Evolutionary conservation across 2,329 filamentous ascomycete genomes (phyloP), one percentile per base, ranked within the genome.

Genomic region (Hirsutella thompsonii): DNA sequence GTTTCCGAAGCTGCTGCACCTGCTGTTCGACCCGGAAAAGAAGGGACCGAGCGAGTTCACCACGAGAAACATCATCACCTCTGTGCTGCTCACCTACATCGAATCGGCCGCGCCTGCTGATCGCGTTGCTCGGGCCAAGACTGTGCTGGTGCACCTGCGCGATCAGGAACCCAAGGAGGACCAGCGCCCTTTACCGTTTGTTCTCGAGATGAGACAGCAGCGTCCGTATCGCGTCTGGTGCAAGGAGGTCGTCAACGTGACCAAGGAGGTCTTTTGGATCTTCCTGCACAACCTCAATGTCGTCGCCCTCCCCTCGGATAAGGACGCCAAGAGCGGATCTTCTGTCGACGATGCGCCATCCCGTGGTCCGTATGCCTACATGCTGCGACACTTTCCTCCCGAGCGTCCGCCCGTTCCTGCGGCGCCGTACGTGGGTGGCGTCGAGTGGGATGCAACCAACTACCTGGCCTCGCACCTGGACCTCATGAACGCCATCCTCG

Each of bases 201-300:
- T 96, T 37, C 67, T 90, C 19, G 84, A 89, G 45, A 96, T 96
- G 79, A 82, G 84, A 51, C 79, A 81, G 29, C 77, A 87, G 38
- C 76, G 90, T 0, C 90, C 90, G 1, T 98, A 95, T 60, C 83
- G 87, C 28, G 76, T 94, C 3, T 98, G 90, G 90, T 87, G 82
- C 63, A 92, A 89, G 60, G 92, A 98, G 62, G 79, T 90, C 16
- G 81, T 81, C 44, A 89, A 84, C 52, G 90, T 96, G 37, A 94
- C 89, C 34, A 95, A 95, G 60, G 90, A 98, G 59, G 90, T 96
- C 21, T 98, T 98, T 58, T 98, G 90, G 90, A 96, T 96, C 57
- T 98, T 96, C 65, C 71, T 96, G 41, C 90, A 96, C 61, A 84
- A 94, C 51, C 70, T 94, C 43, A 96, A 96, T 53, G 81, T 95